A percentile compares a stretch with the other conserved stretches of the same genome.
These are phyloP conservation scores for Schizosaccharomyces osmophilus DNA, from an alignment of 805 yeast genomes.

Conservation along the genomic window DNA sequence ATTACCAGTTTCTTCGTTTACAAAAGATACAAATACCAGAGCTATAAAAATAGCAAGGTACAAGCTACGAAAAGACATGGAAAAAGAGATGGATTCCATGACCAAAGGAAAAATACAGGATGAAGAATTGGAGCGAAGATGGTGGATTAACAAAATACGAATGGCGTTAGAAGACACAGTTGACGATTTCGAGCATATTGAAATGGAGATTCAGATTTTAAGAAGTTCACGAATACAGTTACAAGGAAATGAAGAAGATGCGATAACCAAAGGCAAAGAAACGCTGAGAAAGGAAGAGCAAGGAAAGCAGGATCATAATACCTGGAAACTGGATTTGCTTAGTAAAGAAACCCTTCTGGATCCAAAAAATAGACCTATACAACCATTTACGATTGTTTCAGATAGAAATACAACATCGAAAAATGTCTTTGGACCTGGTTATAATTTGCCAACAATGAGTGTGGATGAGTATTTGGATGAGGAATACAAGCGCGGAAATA, in stretches of 20 bases:
- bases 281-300: neutral
- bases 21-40: neutral
- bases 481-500: conserved; percentile 67
- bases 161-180: neutral
- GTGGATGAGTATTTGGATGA: conserved; percentile 77
- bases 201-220: neutral
- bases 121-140: neutral
- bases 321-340: conserved; percentile 9
- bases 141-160: neutral
- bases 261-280: neutral
- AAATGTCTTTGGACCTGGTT: conserved; percentile 77
- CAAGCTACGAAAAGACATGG: neutral
- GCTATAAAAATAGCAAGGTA: neutral
- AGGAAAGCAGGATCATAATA: neutral
- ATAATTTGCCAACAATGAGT: conserved; percentile 75
- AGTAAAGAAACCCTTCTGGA: conserved; percentile 25
- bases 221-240: neutral
- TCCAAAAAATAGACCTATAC: conserved; percentile 49
- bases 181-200: neutral
- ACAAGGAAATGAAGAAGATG: neutral
- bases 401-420: conserved; percentile 28
- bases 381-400: conserved; percentile 56
- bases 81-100: neutral
- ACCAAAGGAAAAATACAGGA: neutral
- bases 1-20: neutral